Evolutionary conservation across 2,329 filamentous ascomycete species (phyloP), one percentile per base, ranked within the genome.

Genomic region (Colletotrichum costaricense): DNA sequence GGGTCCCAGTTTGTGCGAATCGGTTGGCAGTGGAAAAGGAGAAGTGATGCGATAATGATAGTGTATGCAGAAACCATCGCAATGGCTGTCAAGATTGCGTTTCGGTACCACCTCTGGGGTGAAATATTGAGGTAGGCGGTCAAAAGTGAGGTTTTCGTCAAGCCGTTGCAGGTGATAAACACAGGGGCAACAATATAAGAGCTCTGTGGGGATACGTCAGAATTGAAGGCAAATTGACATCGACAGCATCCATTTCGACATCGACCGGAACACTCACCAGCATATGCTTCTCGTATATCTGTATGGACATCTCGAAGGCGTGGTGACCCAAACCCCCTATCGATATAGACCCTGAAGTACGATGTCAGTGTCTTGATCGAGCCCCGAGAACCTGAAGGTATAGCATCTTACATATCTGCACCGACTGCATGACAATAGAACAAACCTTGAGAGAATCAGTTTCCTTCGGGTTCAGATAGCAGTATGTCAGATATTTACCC

Each of bases 71-170:
- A 68, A 19, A 82, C 78, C 28, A 83, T 74, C 0, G 63, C 59
- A 0, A 82, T 79, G 0, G 78, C 77, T 2, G 73, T 62, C 55
- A 77, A 80, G 24, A 82, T 78, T 0, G 73, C 72, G 11, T 76
- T 73, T 2, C 79, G 77, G 56, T 82, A 82, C 74, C 76, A 77
- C 8, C 46, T 75, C 6, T 79, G 78, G 0, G 82, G 82, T 0
- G 81, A 83, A 0, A 84, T 76, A 5, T 78, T 78, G 19, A 80
- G 76, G 54, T 83, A 84, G 12, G 83, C 82, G 0, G 81, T 76
- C 8, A 83, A 69, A 7, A 84, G 78, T 0, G 82, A 82, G 0
- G 81, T 67, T 52, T 84, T 84, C 4, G 80, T 81, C n/a, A 81
- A 77, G 14, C 79, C 80, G 14, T 80, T 80, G 56, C 79, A 79